A percentile compares a stretch with the other conserved stretches of the same genome.
phyloP scores from a whole-genome alignment of 495 filamentous ascomycete genomes.

The Penicillium malachiteum region DNA sequence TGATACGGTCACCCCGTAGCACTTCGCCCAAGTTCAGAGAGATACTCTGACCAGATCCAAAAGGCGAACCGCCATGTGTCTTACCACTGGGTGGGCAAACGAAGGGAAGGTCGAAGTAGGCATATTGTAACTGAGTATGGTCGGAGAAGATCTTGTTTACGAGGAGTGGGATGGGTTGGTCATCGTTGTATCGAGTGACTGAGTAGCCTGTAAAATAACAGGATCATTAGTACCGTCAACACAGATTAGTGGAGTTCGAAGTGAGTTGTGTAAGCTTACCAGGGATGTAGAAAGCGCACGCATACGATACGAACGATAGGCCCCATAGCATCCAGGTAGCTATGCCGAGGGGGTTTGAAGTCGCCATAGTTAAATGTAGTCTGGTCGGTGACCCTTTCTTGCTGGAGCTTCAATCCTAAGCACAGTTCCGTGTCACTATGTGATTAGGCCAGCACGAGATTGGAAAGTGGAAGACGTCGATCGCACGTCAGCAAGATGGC shows the following conservation, averaged over 20 bases:
- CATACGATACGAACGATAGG: constrained; percentile 37
- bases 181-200: constrained; percentile 76
- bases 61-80: constrained; percentile 63
- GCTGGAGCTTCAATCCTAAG: constrained; percentile 10
- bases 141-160: constrained; percentile 96
- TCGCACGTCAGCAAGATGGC: constrained; percentile 10
- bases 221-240: constrained; percentile 18
- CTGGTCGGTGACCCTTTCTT: constrained; percentile 28
- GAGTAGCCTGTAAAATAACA: constrained; percentile 56
- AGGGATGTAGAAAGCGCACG: constrained; percentile 74
- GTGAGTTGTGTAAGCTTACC: constrained; percentile 46
- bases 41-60: constrained; percentile 77
- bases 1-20: constrained; percentile 86
- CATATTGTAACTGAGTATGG: constrained; percentile 88
- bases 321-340: constrained; percentile 36
- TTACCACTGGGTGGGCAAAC: constrained; percentile 79
- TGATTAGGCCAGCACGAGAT: constrained; percentile 5
- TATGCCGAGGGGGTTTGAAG: constrained; percentile 21
- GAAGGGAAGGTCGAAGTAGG: constrained; percentile 90
- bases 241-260: neutral
- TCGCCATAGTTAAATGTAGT: constrained; percentile 20
- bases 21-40: constrained; percentile 93
- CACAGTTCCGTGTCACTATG: constrained; percentile 24
- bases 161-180: constrained; percentile 80
- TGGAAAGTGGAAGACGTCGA: neutral